Evolutionary conservation across 2,329 filamentous ascomycete genomes (phyloP), one percentile per base, ranked within the genome.

Genomic region (Microdochium trichocladiopsis): DNA sequence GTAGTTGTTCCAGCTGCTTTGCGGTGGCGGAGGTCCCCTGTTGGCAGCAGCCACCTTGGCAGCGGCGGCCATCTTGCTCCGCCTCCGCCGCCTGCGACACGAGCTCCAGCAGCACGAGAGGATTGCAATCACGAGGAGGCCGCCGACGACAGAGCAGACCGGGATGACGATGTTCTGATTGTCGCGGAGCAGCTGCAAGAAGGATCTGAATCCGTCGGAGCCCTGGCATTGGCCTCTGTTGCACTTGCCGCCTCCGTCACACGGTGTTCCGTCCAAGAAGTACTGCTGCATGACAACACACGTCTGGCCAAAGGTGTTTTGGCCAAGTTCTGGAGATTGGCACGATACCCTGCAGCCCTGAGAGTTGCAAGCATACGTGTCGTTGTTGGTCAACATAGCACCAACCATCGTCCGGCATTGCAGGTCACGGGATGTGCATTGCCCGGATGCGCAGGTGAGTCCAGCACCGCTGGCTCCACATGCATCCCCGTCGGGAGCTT

Each of bases 351-450:
- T 77, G 70, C 94, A 99, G 49, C 83, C 85, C 33, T 78, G 77
- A 51, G 73, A 75, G 57, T 86, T 83, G 70, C 94, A 99, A 10
- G 92, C 86, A 61, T 83, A 84, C 2, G 90, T 95, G 62, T 90
- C 82, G 70, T 91, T 93, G 65, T 79, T 81, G 52, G 81, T 77
- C 1, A 85, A 86, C 55, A 87, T 80, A 25, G 80, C 82, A 33
- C 90, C 91, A 77, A 96, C 88, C 48, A 95, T 77, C 11, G 84
- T 87, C 68, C 86, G 85, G 74, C 94, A 99, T 72, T 99, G 94
- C 63, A 86, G 79, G 67, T 96, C 84, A 57, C 94, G 86, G 51
- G 88, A 94, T 3, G 94, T 99, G 69, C 94, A 99, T 70, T 97
- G 93, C 12, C 94, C 94, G 47, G 88, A 92, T 25, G 94, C 90